phyloP scores from a whole-genome alignment of 2,329 filamentous ascomycete species.

The Paraconiothyrium brasiliense region DNA sequence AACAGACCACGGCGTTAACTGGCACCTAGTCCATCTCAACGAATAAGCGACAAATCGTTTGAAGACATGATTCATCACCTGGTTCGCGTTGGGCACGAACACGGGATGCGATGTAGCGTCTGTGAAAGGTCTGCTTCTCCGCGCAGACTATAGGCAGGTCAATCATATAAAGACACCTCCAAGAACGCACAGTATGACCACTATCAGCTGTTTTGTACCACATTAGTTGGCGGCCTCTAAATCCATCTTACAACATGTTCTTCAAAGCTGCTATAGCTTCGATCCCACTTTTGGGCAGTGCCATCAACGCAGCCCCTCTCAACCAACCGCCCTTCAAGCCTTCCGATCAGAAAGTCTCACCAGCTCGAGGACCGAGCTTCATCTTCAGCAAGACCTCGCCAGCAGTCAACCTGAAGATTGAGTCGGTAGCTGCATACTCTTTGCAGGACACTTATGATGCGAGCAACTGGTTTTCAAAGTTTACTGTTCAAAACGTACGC shows the following conservation, averaged over 20 bases:
- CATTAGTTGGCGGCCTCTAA: neutral
- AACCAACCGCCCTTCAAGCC: constrained; percentile 20
- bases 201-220: neutral
- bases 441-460: constrained; percentile 49
- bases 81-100: constrained; percentile 11
- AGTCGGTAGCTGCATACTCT: constrained; percentile 33
- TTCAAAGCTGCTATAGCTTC: constrained; percentile 5
- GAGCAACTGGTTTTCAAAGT: constrained; percentile 50
- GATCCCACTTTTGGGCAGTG: constrained; percentile 10
- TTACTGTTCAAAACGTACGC: constrained; percentile 44
- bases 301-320: constrained; percentile 13
- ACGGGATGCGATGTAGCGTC: constrained; percentile 6
- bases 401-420: constrained; percentile 18
- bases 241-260: constrained; percentile 1
- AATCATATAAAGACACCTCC: constrained; percentile 6
- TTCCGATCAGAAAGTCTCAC: constrained; percentile 21
- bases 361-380: constrained; percentile 9
- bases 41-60: constrained; percentile 25
- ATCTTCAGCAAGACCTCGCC: constrained; percentile 24
- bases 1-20: constrained; percentile 31
- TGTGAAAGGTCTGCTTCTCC: constrained; percentile 14
- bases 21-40: constrained; percentile 24
- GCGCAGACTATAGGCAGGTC: constrained; percentile 8
- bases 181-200: neutral
- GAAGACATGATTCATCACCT: constrained; percentile 26